These are phyloP conservation scores for Calonectria pseudoreteaudii DNA, from an alignment of 2,329 filamentous ascomycete species.

Conservation along the genomic window DNA sequence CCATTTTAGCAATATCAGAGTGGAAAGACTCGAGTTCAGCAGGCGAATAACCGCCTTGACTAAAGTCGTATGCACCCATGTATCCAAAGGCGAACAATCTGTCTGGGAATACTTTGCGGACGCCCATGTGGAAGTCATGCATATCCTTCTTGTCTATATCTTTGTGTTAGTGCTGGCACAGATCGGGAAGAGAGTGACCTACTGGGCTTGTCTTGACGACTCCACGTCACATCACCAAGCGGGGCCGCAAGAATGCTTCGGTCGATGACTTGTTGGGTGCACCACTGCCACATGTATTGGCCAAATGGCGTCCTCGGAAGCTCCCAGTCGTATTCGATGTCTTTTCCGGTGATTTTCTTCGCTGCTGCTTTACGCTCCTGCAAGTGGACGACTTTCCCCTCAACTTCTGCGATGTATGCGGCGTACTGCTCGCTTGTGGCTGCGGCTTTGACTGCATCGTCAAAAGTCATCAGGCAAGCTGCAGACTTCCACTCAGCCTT, in stretches of 20 bases:
- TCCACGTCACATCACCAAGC: slow-evolving; percentile 2
- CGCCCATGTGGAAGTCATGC: not conserved
- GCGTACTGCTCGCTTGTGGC: not conserved
- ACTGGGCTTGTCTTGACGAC: not conserved
- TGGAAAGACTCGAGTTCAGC: slow-evolving; percentile 39
- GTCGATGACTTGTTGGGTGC: not conserved
- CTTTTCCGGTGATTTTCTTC: not conserved
- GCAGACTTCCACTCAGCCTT: not conserved
- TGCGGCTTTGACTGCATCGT: not conserved
- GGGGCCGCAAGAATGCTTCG: not conserved
- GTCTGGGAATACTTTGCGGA: not conserved
- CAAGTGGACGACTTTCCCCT: not conserved
- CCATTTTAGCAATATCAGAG: not conserved
- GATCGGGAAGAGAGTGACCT: not conserved
- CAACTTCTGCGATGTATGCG: not conserved
- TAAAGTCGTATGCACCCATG: not conserved
- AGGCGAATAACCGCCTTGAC: not conserved
- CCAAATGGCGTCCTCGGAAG: not conserved
- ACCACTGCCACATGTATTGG: not conserved
- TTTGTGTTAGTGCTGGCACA: not conserved
- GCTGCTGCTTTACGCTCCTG: not conserved
- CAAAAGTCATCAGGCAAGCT: not conserved
- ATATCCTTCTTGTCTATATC: not conserved
- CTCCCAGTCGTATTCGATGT: not conserved
- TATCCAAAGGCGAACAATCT: not conserved